These are phyloP conservation scores for Mucor plumbeus DNA, from an alignment of 371 early-diverging fungal genomes.

Conservation along the genomic window DNA sequence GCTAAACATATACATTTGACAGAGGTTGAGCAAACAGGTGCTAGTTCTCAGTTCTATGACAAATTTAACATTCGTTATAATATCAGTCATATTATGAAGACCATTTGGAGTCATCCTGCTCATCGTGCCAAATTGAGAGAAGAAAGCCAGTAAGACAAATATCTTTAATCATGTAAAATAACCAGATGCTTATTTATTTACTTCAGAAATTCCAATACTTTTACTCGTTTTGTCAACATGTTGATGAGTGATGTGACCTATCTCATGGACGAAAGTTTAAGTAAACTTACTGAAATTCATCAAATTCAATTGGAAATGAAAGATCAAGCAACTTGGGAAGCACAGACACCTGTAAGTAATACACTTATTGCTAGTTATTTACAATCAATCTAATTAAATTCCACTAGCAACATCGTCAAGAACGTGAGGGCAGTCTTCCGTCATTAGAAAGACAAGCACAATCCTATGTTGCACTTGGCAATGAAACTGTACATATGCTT, in stretches of 20 bases:
- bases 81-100: conserved; percentile 91
- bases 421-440: conserved; percentile 67
- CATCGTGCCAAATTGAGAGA: conserved; percentile 63
- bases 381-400: too few relatives aligned
- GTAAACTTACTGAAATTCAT: conserved; percentile 86
- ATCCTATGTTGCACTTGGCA: conserved; percentile 87
- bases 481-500: conserved; percentile 94
- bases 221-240: conserved; percentile 91
- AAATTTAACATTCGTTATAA: conserved; percentile 98
- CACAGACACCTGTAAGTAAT: conserved; percentile 53
- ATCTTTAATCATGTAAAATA: neutral
- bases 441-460: conserved; percentile 84
- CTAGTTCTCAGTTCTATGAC: conserved; percentile 94
- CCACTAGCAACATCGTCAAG: conserved; percentile 63
- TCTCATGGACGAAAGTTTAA: conserved; percentile 90
- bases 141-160: conserved; percentile 61
- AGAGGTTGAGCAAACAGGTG: conserved; percentile 95
- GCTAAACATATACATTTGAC: conserved; percentile 7
- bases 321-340: conserved; percentile 58
- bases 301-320: conserved; percentile 81
- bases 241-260: conserved; percentile 97
- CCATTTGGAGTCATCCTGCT: conserved; percentile 78
- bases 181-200: neutral
- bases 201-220: conserved; percentile 64
- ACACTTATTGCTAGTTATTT: too few relatives aligned